phyloP scores from a whole-genome alignment of 2,329 filamentous ascomycete species.

The Botryotinia calthae region DNA sequence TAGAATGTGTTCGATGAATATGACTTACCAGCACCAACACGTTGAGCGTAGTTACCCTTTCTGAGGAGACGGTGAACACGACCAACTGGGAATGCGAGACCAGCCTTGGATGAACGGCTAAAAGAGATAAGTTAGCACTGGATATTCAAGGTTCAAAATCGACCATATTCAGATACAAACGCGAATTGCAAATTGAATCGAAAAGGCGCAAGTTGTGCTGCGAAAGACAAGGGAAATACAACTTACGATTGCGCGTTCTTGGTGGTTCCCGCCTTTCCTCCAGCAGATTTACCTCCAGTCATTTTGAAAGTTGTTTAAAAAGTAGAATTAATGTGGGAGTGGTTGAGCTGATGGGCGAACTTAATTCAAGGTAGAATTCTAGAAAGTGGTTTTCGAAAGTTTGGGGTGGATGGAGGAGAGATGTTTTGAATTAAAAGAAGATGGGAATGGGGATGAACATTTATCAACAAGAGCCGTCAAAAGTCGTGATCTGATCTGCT shows the following conservation, averaged over 20 bases:
- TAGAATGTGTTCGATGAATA: constrained; percentile 11
- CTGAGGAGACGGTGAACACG: constrained; percentile 98
- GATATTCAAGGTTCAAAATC: constrained; percentile 42
- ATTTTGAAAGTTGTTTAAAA: constrained; percentile 68
- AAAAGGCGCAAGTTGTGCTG: constrained; percentile 21
- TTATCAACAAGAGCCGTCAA: constrained; percentile 4
- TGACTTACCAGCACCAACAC: constrained; percentile 84
- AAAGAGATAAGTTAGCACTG: constrained; percentile 18
- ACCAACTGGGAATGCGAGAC: constrained; percentile 97
- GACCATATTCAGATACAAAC: constrained; percentile 8
- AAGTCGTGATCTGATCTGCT: not conserved
- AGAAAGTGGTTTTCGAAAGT: constrained; percentile 1
- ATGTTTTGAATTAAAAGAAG: not conserved
- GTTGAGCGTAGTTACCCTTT: constrained; percentile 99
- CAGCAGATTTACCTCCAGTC: constrained; percentile 97
- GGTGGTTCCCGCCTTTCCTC: constrained; percentile 97
- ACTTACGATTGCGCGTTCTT: constrained; percentile 99
- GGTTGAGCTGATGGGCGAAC: not conserved
- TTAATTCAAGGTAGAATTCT: not conserved
- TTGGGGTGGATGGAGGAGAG: not conserved
- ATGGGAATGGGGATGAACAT: not conserved
- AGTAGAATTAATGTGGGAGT: constrained; percentile 28
- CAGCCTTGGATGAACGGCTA: constrained; percentile 98
- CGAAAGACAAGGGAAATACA: constrained; percentile 19
- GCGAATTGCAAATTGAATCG: constrained; percentile 35